phyloP scores from a whole-genome alignment of 1,139 yeast genomes.

The Debaryomycetaceae sp. region DNA sequence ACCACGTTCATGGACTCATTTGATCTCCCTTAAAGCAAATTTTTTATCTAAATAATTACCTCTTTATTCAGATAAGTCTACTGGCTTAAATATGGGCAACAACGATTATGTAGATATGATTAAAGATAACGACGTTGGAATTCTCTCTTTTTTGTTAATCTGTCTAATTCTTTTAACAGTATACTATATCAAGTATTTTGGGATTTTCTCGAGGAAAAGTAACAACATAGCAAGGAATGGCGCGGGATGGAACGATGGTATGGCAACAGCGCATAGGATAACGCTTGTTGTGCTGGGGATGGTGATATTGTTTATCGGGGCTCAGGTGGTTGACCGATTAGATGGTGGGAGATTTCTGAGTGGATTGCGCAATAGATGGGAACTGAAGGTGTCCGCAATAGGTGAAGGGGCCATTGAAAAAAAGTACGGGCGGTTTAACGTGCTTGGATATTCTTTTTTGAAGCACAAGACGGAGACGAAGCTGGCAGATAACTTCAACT shows the following conservation, averaged over 20 bases:
- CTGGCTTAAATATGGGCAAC: too few species aligned
- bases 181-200: neutral
- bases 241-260: too few species aligned
- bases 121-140: neutral
- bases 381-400: too few species aligned
- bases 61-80: too few species aligned
- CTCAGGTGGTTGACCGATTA: neutral
- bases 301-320: neutral
- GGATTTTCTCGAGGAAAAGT: neutral
- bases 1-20: too few species aligned
- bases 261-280: neutral
- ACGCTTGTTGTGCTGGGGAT: neutral
- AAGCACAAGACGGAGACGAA: conserved; percentile 2
- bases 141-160: neutral
- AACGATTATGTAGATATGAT: neutral
- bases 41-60: too few species aligned
- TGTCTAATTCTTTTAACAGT: too few species aligned
- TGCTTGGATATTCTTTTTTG: conserved; percentile 11
- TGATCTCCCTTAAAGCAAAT: too few species aligned
- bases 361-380: too few species aligned
- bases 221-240: neutral
- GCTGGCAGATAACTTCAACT: conserved; percentile 2
- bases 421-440: conserved; percentile 1
- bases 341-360: too few species aligned
- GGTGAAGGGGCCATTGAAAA: too few species aligned